Evolutionary conservation across 208 protist genomes (phyloP), one percentile per base, ranked within the genome.

Genomic region (Trypanosoma platydactyli): DNA sequence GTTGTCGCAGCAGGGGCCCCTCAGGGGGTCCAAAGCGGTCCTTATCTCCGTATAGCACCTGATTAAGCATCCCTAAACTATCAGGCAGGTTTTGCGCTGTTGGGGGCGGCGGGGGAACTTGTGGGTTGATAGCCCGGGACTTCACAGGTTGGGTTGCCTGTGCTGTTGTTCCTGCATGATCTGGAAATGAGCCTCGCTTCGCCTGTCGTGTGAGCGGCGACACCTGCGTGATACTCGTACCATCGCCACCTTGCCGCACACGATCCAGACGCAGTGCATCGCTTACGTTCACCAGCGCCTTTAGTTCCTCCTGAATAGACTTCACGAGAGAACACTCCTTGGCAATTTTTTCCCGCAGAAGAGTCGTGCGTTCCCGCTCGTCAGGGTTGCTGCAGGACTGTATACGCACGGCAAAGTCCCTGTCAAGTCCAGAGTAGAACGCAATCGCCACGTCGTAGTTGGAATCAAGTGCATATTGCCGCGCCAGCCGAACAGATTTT

Each of bases 21-120:
- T 77, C 67, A 0, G 75, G 22, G 0, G 88, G 88, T 0, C 88
- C 88, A 76, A 94, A 94, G 64, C 88, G 84, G 66, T 94, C 88
- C 52, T 64, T 76, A 71, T 94, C 88, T 12, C 88, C 88, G 72
- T 94, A 94, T 1, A 89, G 68, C 18, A 67, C 56, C 50, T 86
- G 40, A 52, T 94, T 89, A 13, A 79, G 33, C 22, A 64, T 56
- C 29, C 59, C 58, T 3, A 61, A 45, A 16, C 38, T 24, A 27
- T 53, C 33, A 25, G 22, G 0, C 11, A n/a, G 5, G 5, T 0
- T 11, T 22, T 29, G 42, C n/a, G 45, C 13, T 25, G 48, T 5
- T 35, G 44, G 41, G n/a, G 49, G 49, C 30, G 53, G 30, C 20
- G 24, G 48, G 29, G 44, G 48, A 1, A 44, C 15, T 27, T 55